Conservation (phyloP, 192 early-diverging fungal genomes). For the Coemansia sp. region DNA sequence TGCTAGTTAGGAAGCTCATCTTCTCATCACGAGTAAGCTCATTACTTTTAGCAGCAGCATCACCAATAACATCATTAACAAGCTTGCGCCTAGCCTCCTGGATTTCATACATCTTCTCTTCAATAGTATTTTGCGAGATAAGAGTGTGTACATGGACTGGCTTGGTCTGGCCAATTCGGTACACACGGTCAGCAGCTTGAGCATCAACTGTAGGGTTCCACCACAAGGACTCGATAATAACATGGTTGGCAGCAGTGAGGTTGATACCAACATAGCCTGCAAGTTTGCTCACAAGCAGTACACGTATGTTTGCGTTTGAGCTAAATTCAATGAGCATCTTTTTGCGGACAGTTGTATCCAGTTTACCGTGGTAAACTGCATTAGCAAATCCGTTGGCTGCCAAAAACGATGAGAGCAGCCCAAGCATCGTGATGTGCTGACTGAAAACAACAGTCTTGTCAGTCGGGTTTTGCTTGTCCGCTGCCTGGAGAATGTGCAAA, state of each 20-base stretch:
- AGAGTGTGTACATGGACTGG: constrained; percentile 90
- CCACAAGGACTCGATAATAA: constrained; percentile 81
- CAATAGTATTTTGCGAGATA: constrained; percentile 85
- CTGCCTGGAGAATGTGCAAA: not conserved
- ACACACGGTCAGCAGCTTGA: constrained; percentile 89
- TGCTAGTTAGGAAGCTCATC: not conserved
- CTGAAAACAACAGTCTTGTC: constrained; percentile 1
- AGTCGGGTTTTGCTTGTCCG: no score
- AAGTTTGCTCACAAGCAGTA: constrained; percentile 69
- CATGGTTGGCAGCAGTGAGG: constrained; percentile 62
- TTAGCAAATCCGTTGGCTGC: not conserved
- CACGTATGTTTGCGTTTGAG: constrained; percentile 19
- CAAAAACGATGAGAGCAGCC: not conserved
- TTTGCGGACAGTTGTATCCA: constrained; percentile 41
- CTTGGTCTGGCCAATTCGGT: constrained; percentile 94
- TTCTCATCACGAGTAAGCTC: not conserved
- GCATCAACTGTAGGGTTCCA: constrained; percentile 91
- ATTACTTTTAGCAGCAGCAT: not conserved
- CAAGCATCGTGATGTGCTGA: not conserved
- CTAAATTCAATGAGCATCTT: constrained; percentile 44
- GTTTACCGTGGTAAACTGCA: constrained; percentile 49
- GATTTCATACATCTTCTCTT: constrained; percentile 59
- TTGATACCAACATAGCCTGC: constrained; percentile 76
- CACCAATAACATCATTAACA: constrained; percentile 19
- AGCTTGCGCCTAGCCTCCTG: constrained; percentile 24